Conservation (phyloP, 345 rosid species). For the Pistacia atlantica region DNA sequence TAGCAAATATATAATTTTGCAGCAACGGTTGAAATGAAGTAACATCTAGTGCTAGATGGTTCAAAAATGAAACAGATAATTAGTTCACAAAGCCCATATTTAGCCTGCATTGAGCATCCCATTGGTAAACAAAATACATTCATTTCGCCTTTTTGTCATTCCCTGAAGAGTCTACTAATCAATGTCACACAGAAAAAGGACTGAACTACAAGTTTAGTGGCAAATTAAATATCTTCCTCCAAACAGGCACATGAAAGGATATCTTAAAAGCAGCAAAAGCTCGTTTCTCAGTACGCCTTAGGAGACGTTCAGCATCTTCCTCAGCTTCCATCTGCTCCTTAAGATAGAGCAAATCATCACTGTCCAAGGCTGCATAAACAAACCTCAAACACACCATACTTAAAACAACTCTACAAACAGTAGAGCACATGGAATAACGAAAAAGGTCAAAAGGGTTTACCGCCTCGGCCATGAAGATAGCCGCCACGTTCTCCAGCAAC, state of each 20-base stretch:
- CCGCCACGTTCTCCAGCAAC: constrained; percentile 99
- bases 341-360: constrained; percentile 95
- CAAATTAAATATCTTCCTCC: neutral
- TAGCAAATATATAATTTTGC: neutral
- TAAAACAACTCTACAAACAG: neutral
- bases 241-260: constrained; percentile 55
- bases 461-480: constrained; percentile 98
- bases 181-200: neutral
- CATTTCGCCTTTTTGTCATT: neutral
- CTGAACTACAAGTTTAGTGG: neutral
- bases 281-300: constrained; percentile 92
- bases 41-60: neutral
- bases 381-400: constrained; percentile 28
- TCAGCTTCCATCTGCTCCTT: constrained; percentile 99
- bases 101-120: neutral
- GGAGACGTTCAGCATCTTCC: constrained; percentile 96
- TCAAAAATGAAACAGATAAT: neutral
- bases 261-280: constrained; percentile 98
- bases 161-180: neutral
- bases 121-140: neutral
- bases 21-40: neutral
- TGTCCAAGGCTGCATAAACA: constrained; percentile 89
- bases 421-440: neutral
- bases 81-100: neutral
- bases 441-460: constrained; percentile 36